phyloP scores from a whole-genome alignment of 169 alveolate genomes.

The Sarcocystis neurona region DNA sequence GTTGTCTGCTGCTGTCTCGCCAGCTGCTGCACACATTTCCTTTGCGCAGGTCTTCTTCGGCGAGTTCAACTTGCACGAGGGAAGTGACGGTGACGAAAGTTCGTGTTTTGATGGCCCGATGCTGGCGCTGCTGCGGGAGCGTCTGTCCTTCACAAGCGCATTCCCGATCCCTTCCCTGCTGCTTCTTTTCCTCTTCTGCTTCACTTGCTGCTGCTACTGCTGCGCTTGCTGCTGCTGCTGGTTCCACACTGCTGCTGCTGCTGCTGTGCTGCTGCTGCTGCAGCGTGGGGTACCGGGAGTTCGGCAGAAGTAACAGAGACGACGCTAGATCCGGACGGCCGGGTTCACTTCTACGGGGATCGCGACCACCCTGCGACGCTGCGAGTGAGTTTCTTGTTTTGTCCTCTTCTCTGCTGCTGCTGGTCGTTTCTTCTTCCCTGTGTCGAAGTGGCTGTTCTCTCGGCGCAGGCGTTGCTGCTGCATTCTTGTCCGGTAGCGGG shows the following conservation, averaged over 20 bases:
- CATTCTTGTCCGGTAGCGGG: too few relatives aligned
- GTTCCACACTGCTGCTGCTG: neutral
- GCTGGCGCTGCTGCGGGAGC: too few relatives aligned
- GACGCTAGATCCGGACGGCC: neutral
- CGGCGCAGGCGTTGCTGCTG: too few relatives aligned
- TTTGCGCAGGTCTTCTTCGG: too few relatives aligned
- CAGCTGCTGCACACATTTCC: too few relatives aligned
- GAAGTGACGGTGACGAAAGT: too few relatives aligned
- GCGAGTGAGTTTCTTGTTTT: neutral
- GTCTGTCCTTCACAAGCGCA: neutral
- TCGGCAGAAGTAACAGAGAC: neutral
- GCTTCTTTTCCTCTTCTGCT: neutral
- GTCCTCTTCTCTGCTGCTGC: neutral
- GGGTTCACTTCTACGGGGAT: constrained; percentile 47
- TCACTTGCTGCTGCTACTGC: neutral
- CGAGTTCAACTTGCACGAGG: too few relatives aligned
- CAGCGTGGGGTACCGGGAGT: too few relatives aligned
- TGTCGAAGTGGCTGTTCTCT: too few relatives aligned
- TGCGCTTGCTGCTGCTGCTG: neutral
- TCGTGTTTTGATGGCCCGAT: too few relatives aligned
- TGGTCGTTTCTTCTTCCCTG: too few relatives aligned
- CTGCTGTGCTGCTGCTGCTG: neutral
- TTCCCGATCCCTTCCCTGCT: neutral
- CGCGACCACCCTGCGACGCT: constrained; percentile 32
- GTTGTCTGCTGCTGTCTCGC: too few relatives aligned